Base-by-base conservation (phyloP, 257 asterid genomes). In the Striga asiatica region DNA sequence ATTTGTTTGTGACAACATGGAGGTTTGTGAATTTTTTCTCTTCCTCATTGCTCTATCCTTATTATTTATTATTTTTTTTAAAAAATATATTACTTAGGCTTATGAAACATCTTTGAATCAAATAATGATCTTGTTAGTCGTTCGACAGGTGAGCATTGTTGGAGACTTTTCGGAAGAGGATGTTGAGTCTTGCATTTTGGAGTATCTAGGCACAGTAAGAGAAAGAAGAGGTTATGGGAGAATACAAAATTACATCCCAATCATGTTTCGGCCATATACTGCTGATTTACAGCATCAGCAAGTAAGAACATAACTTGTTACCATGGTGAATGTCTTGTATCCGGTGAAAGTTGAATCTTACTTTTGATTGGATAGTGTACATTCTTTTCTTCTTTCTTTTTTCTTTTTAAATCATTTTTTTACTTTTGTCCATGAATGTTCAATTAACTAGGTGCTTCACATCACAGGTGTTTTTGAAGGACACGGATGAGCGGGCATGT, bases 401-500 rank as follows among this genome's bases (percentile, higher is more conserved):
- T 5, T 37, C 17, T n/a, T n/a, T n/a, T n/a, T n/a, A n/a, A n/a
- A n/a, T n/a, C n/a, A n/a, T 25, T 46, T 23, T 54, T 37, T 65
- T 68, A 41, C 42, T 13, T 68, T 49, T 48, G 37, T 61, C 31
- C 27, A 37, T 8, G 29, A 28, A 18, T 50, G 57, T 48, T 18
- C 34, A 58, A 61, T 56, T 70, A 38, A 2, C 47, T 58, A 46
- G 60, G 56, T 76, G 41, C 49, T 60, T 74, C 45, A 23, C 84
- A 92, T 74, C 45, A 23, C 84, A 92, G 97, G 95, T 92, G 53
- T 88, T 82, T 61, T 70, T 92, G 72, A 85, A 92, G 82, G 99
- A 88, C 73, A 92, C 99, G 38, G 99, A 92, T 74, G 95, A 88
- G 78, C 77, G 99, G 67, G 99, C 99, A 49, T 92, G 99, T 74